Evolutionary conservation across 441 rosid genomes (phyloP).

Genomic region (Croton setiger): DNA sequence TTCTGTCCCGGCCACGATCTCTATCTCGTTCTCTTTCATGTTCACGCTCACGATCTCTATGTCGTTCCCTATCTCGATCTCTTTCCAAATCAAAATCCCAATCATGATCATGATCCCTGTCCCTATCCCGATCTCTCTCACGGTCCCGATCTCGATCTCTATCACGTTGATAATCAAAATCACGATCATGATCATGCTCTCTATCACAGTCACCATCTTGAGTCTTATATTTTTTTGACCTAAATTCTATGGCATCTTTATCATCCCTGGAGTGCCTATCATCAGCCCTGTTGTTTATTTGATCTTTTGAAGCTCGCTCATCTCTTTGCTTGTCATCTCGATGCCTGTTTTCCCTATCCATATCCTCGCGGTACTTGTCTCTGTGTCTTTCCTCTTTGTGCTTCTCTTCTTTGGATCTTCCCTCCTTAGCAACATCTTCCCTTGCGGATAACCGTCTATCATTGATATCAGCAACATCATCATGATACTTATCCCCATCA

Average conservation of each 20-base stretch:
- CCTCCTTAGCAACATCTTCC: constrained; percentile 59
- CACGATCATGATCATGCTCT: constrained; percentile 27
- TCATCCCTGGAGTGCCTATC: constrained; percentile 59
- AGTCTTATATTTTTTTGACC: constrained; percentile 50
- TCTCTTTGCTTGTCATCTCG: constrained; percentile 66
- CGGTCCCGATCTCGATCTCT: constrained; percentile 30
- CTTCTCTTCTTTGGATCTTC: constrained; percentile 65
- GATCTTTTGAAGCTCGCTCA: constrained; percentile 59
- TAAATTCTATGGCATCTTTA: constrained; percentile 43
- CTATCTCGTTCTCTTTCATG: constrained; percentile 34
- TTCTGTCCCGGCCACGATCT: constrained; percentile 40
- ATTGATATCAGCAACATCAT: constrained; percentile 50
- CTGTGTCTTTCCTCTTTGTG: constrained; percentile 52
- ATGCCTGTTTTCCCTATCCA: constrained; percentile 51
- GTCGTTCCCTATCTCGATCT: constrained; percentile 32
- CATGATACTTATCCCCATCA: constrained; percentile 54
- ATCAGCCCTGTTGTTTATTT: constrained; percentile 46
- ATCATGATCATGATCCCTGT: constrained; percentile 24
- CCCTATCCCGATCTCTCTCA: constrained; percentile 37
- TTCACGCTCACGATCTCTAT: constrained; percentile 24
- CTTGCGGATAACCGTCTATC: constrained; percentile 41
- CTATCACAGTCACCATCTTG: constrained; percentile 43
- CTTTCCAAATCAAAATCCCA: constrained; percentile 26
- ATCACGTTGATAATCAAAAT: constrained; percentile 29
- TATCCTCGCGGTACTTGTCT: constrained; percentile 54